These are phyloP conservation scores for Ophiostoma pallidulum DNA, from an alignment of 2,329 filamentous ascomycete genomes.

Conservation along the genomic window DNA sequence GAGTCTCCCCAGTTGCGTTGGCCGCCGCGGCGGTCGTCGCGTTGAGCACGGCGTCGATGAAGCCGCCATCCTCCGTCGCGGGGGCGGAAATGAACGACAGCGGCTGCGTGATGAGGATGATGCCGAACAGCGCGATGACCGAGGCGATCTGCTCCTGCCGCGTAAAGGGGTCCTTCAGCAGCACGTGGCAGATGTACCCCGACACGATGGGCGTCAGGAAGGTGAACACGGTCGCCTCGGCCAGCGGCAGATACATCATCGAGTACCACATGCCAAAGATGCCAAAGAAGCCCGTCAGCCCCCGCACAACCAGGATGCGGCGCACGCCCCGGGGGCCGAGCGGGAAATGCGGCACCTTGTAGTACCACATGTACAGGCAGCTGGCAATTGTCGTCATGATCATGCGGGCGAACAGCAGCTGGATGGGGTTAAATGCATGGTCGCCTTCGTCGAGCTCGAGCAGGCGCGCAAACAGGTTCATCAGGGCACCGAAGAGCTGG, in stretches of 20 bases:
- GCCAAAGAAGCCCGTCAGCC: slow-evolving; percentile 43
- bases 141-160: slow-evolving; percentile 67
- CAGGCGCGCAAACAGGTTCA: slow-evolving; percentile 74
- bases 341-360: slow-evolving; percentile 57
- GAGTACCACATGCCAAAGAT: slow-evolving; percentile 66
- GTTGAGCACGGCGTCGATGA: no score
- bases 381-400: slow-evolving; percentile 59
- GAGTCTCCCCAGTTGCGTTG: not conserved
- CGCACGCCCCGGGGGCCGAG: slow-evolving; percentile 60
- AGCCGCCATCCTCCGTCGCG: not conserved
- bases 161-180: slow-evolving; percentile 69
- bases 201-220: slow-evolving; percentile 74
- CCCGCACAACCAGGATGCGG: slow-evolving; percentile 46
- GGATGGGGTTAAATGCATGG: slow-evolving; percentile 68
- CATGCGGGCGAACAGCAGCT: slow-evolving; percentile 77
- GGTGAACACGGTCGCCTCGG: slow-evolving; percentile 82
- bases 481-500: slow-evolving; percentile 72
- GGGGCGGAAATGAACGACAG: slow-evolving; percentile 23
- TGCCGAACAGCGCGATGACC: slow-evolving; percentile 64
- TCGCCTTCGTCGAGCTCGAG: slow-evolving; percentile 59
- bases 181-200: slow-evolving; percentile 68
- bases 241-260: slow-evolving; percentile 67
- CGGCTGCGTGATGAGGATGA: slow-evolving; percentile 74
- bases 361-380: slow-evolving; percentile 64
- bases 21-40: not conserved